Percentiles rank a stretch among this genome's conserved stretches.
Evolutionary conservation across 441 rosid genomes (phyloP).

Genomic region (Pelargonium myrrhifolium): DNA sequence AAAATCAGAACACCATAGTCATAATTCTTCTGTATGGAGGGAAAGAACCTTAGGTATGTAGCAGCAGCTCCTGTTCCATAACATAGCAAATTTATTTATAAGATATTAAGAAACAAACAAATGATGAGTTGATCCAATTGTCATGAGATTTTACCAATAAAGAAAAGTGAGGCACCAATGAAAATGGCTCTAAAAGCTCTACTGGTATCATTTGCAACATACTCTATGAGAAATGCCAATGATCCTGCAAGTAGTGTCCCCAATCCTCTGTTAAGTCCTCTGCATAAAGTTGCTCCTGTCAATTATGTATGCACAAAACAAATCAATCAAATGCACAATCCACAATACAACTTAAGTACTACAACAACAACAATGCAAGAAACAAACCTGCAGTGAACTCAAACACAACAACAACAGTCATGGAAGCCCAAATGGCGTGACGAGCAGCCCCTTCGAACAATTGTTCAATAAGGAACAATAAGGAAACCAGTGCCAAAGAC

Average conservation of each 20-base stretch:
- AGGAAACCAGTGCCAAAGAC: background rate
- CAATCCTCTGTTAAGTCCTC: background rate
- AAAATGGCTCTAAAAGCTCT: conserved; percentile 54
- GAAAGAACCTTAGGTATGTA: conserved; percentile 70
- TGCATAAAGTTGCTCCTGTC: background rate
- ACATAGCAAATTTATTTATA: too few relatives aligned
- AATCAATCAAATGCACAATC: background rate
- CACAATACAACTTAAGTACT: background rate
- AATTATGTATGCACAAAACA: background rate
- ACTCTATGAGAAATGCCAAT: conserved; percentile 55
- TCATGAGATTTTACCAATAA: conserved; percentile 37
- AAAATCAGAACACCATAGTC: conserved; percentile 84
- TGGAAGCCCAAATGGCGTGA: background rate
- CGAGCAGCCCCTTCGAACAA: background rate
- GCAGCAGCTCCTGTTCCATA: conserved; percentile 48
- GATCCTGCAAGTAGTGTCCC: conserved; percentile 14
- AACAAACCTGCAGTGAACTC: background rate
- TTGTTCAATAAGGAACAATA: background rate
- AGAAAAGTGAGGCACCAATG: conserved; percentile 57
- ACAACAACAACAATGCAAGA: too few relatives aligned
- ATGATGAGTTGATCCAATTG: too few relatives aligned
- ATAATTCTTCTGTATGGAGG: conserved; percentile 68
- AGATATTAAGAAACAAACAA: too few relatives aligned
- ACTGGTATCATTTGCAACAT: conserved; percentile 47
- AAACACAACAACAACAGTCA: background rate